Conservation (phyloP, 805 yeast species). For the Yarrowia porcina region DNA sequence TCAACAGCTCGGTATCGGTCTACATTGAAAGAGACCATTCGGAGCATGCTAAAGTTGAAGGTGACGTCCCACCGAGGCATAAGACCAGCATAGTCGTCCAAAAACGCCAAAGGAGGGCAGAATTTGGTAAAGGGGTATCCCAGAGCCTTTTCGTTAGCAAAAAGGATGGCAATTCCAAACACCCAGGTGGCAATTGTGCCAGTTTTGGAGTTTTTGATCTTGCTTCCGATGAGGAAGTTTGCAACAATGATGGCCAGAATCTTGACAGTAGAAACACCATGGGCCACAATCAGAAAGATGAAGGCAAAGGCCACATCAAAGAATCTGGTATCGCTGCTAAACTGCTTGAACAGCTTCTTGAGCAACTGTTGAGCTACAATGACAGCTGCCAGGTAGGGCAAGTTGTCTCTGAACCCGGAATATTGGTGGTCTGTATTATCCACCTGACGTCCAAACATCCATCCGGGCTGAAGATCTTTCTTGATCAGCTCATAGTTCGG, state of each 20-base stretch:
- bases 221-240: conserved; percentile 46
- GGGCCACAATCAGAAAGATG: conserved; percentile 64
- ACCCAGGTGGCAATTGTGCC: conserved; percentile 53
- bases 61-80: conserved; percentile 94
- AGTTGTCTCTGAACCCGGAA: conserved; percentile 77
- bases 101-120: conserved; percentile 43
- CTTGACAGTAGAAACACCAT: conserved; percentile 71
- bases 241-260: conserved; percentile 56
- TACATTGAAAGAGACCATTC: conserved; percentile 77
- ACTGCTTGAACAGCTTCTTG: conserved; percentile 41
- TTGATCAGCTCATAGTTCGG: conserved; percentile 66
- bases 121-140: conserved; percentile 50
- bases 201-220: neutral
- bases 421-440: conserved; percentile 93
- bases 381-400: conserved; percentile 57
- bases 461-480: conserved; percentile 67
- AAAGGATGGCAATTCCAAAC: conserved; percentile 74
- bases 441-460: conserved; percentile 75
- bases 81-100: conserved; percentile 71
- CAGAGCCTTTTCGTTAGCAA: conserved; percentile 69
- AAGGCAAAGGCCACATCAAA: conserved; percentile 76
- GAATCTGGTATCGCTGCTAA: conserved; percentile 42
- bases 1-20: conserved; percentile 50
- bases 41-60: conserved; percentile 80
- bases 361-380: conserved; percentile 52